Base-by-base conservation (phyloP, 2,329 filamentous ascomycete genomes). In the Aspergillus aculeatus region DNA sequence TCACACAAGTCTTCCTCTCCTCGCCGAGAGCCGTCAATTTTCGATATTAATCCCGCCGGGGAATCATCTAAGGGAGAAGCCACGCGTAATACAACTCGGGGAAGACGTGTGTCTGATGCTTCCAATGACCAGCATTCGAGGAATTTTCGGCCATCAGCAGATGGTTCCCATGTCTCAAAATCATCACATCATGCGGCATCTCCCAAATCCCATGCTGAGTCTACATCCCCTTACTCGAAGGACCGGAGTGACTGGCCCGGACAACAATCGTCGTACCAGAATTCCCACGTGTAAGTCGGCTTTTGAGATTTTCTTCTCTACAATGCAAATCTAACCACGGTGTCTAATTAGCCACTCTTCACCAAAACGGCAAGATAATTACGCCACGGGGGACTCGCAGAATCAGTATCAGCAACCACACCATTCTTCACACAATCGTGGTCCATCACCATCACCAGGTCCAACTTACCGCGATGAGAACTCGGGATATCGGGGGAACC, bases 161-260 rank as follows among this genome's bases (percentile, higher is more conserved):
- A 81, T 59, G 75, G 75, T 23, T 75, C 79, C 44, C 80, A 82
- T 57, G 85, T 84, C 66, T 81, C 81, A 24, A 81, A 83, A 50
- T 86, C 86, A n/a, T 83, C 87, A 44, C 82, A 84, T 56, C 84
- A 85, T 66, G 77, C 79, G 64, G 80, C 81, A 23, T 81, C 84
- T 21, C 82, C 77, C 54, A 82, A 81, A 54, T 82, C 81, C 19
- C 81, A 83, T 65, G 84, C 86, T 65, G 82, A 82, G 50, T 88
- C 87, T 19, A 85, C 87, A n/a, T 88, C 87, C 44, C 85, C 87
- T 14, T 85, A 88, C 69, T 79, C 79, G 41, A 77, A 78, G 62
- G 79, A 79, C 52, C 79, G 85, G 72, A 82, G 83, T 31, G 80
- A 79, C 54, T 85, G 85, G 81, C 75, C 74, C 61, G 80, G 79